A percentile compares a stretch with the other conserved stretches of the same genome.
Evolutionary conservation across 2,329 filamentous ascomycete genomes (phyloP).

Genomic region (Canariomyces notabilis): DNA sequence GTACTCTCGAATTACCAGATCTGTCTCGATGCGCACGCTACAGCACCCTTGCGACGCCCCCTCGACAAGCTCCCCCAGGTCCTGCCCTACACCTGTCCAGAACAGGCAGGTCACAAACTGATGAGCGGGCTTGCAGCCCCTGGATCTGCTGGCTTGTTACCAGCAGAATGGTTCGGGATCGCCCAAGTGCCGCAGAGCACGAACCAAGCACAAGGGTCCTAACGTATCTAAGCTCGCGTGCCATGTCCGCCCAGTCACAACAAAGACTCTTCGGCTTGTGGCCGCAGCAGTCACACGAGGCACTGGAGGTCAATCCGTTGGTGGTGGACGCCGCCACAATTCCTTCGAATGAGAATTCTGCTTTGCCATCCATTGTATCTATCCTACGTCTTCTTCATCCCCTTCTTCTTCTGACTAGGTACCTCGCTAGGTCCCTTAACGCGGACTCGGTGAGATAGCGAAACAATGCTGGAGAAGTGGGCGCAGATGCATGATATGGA

Average conservation of each 20-base stretch:
- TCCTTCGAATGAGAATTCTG: not conserved
- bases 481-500: not conserved
- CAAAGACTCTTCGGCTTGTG: too few species aligned
- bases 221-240: not conserved
- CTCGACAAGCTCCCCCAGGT: slow-evolving; percentile 1
- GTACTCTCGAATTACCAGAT: too few species aligned
- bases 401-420: too few species aligned
- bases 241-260: too few species aligned
- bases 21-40: too few species aligned
- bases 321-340: not conserved
- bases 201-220: slow-evolving; percentile 1
- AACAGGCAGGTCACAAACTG: slow-evolving; percentile 18
- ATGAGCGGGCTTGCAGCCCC: slow-evolving; percentile 14
- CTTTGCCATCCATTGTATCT: too few species aligned
- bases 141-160: slow-evolving; percentile 11
- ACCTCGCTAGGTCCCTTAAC: too few species aligned
- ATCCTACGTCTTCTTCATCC: too few species aligned
- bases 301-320: too few species aligned
- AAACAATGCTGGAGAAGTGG: not conserved
- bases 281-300: too few species aligned
- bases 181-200: slow-evolving; percentile 18
- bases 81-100: slow-evolving; percentile 16
- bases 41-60: slow-evolving; percentile 10
- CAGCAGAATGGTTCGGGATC: slow-evolving; percentile 24
- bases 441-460: too few species aligned